Evolutionary conservation across 1,139 yeast species (phyloP), one percentile per base, ranked within the genome.

Genomic region (Eremothecium coryli): DNA sequence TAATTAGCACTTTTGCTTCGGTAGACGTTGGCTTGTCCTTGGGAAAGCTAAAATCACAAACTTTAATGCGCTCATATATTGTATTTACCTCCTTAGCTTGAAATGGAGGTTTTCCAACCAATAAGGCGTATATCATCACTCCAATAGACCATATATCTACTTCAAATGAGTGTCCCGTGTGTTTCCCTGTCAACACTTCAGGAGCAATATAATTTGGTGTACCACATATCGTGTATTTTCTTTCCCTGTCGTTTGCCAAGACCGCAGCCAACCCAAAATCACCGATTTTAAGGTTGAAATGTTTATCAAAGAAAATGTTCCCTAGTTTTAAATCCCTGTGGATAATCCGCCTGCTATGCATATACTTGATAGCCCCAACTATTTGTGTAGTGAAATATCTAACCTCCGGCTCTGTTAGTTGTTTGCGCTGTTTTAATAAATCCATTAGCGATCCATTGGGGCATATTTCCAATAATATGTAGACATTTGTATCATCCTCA

Each of bases 151-250:
- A 90, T 46, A 85, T 74, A 58, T 90, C 98, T 26, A 86, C 96
- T 58, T 86, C 95, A 54, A 77, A 86, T 38, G 93, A 77, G 60
- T 90, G 97, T 3, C 96, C 97, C 20, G 80, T 75, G 36, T 70
- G 73, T 52, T 85, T 84, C 18, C 95, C 95, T 32, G 86, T 82
- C 44, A 90, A 67, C 11, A 90, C 95, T 62, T 90, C 98, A 7
- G 98, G 98, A 0, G 97, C 96, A 56, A 90, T 90, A 58, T 90
- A 90, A 61, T 90, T 90, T 40, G 98, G 98, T 11, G 98, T 90
- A 38, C 98, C 98, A 61, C 98, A 90, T 38, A 90, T 84, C 33
- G 98, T 88, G 54, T 78, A 82, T 53, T 88, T 85, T 48, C 93
- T 74, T 36, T 84, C 82, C 40, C 71, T 72, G 24, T 69, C 66